These are phyloP conservation scores for Cutaneotrichosporon mucoides DNA, from an alignment of 1,284 basidiomycete genomes.

Conservation along the genomic window DNA sequence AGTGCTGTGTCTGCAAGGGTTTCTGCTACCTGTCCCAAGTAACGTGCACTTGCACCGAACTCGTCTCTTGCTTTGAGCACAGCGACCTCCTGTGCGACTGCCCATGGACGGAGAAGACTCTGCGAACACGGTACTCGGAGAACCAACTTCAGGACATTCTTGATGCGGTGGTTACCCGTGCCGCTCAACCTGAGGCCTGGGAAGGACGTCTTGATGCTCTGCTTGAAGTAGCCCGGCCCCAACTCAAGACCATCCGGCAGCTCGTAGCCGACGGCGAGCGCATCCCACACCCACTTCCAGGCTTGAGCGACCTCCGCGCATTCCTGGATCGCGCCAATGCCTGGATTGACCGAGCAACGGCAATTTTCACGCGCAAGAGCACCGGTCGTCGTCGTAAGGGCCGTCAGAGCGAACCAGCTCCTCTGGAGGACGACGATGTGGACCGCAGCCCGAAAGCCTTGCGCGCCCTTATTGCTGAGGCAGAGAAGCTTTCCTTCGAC, in stretches of 20 bases:
- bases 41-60: constrained; percentile 67
- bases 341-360: constrained; percentile 59
- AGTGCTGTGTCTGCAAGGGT: constrained; percentile 87
- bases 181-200: constrained; percentile 72
- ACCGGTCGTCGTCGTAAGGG: constrained; percentile 33
- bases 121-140: constrained; percentile 80
- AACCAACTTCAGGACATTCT: constrained; percentile 68
- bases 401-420: constrained; percentile 23
- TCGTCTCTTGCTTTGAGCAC: constrained; percentile 85
- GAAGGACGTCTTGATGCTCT: constrained; percentile 64
- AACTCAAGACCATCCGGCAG: constrained; percentile 68
- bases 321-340: constrained; percentile 75
- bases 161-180: constrained; percentile 63
- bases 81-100: constrained; percentile 71
- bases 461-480: constrained; percentile 31
- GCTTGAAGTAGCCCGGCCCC: constrained; percentile 66
- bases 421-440: constrained; percentile 24
- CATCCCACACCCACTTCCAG: constrained; percentile 68
- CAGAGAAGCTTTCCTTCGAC: constrained; percentile 43
- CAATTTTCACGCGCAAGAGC: constrained; percentile 35
- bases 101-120: constrained; percentile 57
- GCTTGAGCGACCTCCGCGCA: constrained; percentile 66
- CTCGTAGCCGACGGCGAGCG: constrained; percentile 81
- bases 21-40: constrained; percentile 96
- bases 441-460: constrained; percentile 35